phyloP scores from a whole-genome alignment of 306 rosid species.

The Malus sylvestris region DNA sequence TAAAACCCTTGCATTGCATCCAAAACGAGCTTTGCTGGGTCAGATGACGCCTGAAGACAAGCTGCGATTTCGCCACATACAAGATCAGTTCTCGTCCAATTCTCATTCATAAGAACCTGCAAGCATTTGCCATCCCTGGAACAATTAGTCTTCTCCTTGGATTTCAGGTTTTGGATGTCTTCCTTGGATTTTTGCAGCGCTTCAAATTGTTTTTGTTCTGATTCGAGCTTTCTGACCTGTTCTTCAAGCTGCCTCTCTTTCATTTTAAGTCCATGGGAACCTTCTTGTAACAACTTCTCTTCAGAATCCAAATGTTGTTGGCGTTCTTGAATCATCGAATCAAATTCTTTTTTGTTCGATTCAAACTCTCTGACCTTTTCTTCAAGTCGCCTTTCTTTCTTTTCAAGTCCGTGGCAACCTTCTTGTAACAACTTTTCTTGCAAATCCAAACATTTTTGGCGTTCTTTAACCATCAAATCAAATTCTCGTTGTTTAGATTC shows the following conservation, averaged over 20 bases:
- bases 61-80: constrained; percentile 9
- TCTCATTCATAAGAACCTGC: constrained; percentile 24
- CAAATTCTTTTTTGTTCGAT: not conserved
- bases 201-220: constrained; percentile 12
- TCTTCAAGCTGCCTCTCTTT: constrained; percentile 21
- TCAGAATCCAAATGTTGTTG: not conserved
- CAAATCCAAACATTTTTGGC: not conserved
- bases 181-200: constrained; percentile 2
- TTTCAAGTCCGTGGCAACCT: constrained; percentile 1
- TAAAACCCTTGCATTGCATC: constrained; percentile 46
- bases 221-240: constrained; percentile 18
- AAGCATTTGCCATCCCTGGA: constrained; percentile 18
- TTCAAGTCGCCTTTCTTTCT: constrained; percentile 1
- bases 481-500: not conserved
- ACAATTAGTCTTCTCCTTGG: constrained; percentile 4
- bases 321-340: constrained; percentile 26
- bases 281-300: not conserved
- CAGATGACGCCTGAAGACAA: constrained; percentile 21
- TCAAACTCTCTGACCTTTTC: not conserved
- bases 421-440: not conserved
- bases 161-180: constrained; percentile 1
- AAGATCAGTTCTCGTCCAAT: constrained; percentile 22
- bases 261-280: constrained; percentile 16
- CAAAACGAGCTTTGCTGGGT: constrained; percentile 42
- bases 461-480: not conserved